A percentile compares a stretch with the other conserved stretches of the same genome.
phyloP scores from a whole-genome alignment of 2,329 filamentous ascomycete genomes.

The Dryadomyces quercus-mongolicae region DNA sequence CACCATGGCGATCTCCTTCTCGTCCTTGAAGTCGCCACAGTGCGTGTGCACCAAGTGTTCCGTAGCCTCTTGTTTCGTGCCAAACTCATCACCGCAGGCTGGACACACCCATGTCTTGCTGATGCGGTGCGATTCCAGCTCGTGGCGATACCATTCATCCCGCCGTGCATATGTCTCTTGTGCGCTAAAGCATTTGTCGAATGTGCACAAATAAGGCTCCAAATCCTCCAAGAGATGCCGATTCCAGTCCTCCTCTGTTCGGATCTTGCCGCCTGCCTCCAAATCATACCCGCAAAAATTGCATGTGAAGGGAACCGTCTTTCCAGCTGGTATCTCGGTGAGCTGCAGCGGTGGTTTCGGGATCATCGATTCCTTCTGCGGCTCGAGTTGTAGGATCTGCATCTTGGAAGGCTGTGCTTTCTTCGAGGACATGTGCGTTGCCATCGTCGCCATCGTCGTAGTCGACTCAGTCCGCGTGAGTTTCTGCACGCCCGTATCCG shows the following conservation, averaged over 20 bases:
- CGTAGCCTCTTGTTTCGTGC: constrained; percentile 5
- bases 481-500: neutral
- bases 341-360: constrained; percentile 5
- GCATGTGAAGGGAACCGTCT: constrained; percentile 9
- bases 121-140: constrained; percentile 10
- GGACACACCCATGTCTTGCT: constrained; percentile 8
- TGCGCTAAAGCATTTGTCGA: constrained; percentile 10
- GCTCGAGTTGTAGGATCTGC: neutral
- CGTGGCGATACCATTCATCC: constrained; percentile 12
- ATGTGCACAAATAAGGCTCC: constrained; percentile 11
- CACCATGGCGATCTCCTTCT: constrained; percentile 6
- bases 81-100: constrained; percentile 9
- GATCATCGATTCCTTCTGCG: constrained; percentile 1
- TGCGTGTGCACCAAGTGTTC: constrained; percentile 7
- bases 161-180: constrained; percentile 8
- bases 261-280: constrained; percentile 7
- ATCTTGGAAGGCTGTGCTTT: neutral
- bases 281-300: constrained; percentile 10
- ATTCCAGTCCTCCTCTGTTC: constrained; percentile 9
- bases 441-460: constrained; percentile 8
- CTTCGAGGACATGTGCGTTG: constrained; percentile 2
- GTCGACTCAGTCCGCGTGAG: constrained; percentile 2
- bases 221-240: constrained; percentile 9
- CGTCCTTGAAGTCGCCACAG: constrained; percentile 2
- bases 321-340: constrained; percentile 2